These are phyloP conservation scores for Hyaloscypha variabilis DNA, from an alignment of 495 filamentous ascomycete species.

Conservation along the genomic window DNA sequence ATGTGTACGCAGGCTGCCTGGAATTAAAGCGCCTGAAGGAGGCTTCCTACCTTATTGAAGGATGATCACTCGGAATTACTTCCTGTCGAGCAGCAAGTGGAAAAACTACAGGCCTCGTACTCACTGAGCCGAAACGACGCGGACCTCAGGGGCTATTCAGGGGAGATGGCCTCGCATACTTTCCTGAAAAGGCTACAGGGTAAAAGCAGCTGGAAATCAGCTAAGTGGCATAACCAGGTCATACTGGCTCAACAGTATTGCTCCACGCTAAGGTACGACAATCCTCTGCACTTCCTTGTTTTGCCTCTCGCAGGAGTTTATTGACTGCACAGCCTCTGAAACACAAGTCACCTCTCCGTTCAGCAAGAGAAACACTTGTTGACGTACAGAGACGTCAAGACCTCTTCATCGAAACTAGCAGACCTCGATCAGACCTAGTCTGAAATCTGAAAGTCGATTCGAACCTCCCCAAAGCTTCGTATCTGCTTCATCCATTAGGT, in stretches of 20 bases:
- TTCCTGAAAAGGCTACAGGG: not conserved
- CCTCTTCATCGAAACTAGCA: not conserved
- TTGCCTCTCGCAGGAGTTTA: not conserved
- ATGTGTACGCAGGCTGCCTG: too few relatives aligned
- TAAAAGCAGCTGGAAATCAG: not conserved
- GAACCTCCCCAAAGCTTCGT: not conserved
- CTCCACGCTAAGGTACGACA: not conserved
- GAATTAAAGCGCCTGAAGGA: too few relatives aligned
- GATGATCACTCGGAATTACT: too few relatives aligned
- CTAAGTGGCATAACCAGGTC: not conserved
- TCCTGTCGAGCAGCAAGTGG: too few relatives aligned
- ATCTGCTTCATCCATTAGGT: not conserved
- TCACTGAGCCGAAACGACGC: too few relatives aligned
- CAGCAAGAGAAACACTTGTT: not conserved
- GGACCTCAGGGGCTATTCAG: not conserved
- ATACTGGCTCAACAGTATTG: not conserved
- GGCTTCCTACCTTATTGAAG: too few relatives aligned
- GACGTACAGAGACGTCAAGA: not conserved
- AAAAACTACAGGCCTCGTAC: too few relatives aligned
- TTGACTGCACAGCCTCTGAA: not conserved
- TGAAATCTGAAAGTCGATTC: not conserved
- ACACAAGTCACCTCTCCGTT: not conserved
- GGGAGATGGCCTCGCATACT: not conserved
- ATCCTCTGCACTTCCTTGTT: not conserved
- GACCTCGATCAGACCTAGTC: not conserved